A percentile compares a stretch with the other conserved stretches of the same genome.
phyloP scores from a whole-genome alignment of 768 basidiomycete genomes.

The Krasilnikovozyma curviuscula region DNA sequence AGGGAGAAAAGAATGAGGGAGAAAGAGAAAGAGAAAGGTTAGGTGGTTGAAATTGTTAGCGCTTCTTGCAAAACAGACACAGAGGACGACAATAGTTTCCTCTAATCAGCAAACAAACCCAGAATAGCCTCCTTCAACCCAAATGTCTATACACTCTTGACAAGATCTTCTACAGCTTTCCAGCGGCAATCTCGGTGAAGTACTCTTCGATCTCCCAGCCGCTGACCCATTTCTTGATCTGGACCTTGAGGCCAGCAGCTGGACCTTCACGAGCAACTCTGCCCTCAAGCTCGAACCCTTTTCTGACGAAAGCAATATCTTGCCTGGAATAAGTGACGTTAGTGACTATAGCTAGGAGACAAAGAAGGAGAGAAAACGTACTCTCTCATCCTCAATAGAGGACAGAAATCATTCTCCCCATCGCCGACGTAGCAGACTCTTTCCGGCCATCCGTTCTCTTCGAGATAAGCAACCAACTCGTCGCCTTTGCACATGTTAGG shows the following conservation, averaged over 20 bases:
- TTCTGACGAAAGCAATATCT: constrained; percentile 65
- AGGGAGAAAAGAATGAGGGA: no score
- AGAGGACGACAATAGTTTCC: no score
- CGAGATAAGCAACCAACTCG: constrained; percentile 68
- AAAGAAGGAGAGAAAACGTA: constrained; percentile 23
- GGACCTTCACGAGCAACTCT: constrained; percentile 56
- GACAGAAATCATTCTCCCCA: constrained; percentile 89
- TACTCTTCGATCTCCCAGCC: constrained; percentile 93
- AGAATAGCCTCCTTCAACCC: no score
- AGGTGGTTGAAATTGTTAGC: no score
- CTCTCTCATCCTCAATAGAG: constrained; percentile 59
- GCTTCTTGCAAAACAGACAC: no score
- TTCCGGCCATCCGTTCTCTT: constrained; percentile 44
- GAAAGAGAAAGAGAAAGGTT: no score
- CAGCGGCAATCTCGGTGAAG: constrained; percentile 35
- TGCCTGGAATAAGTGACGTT: constrained; percentile 33
- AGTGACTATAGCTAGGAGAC: constrained; percentile 1
- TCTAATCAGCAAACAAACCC: no score
- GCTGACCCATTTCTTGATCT: constrained; percentile 69
- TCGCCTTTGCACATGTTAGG: constrained; percentile 99
- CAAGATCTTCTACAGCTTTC: no score
- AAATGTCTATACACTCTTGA: no score
- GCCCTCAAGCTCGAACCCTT: constrained; percentile 53
- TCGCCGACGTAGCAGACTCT: constrained; percentile 82
- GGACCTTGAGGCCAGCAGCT: constrained; percentile 43